Percentiles rank a stretch among this genome's conserved stretches.
Evolutionary conservation across 2,329 filamentous ascomycete species (phyloP).

Genomic region (Colletotrichum cuscutae): DNA sequence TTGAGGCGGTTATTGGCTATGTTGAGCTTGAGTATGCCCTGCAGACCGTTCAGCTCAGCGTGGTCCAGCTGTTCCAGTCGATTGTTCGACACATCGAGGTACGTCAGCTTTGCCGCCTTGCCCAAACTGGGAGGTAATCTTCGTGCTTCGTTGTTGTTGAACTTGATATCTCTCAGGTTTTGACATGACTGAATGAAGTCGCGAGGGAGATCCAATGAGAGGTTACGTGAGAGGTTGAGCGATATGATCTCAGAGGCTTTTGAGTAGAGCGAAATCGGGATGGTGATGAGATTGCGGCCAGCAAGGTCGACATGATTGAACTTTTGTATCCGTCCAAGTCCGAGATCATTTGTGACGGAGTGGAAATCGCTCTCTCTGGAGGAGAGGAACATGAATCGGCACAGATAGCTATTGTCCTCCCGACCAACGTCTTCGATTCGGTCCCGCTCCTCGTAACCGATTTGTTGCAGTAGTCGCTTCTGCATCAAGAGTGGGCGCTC

Average conservation of each 20-base stretch:
- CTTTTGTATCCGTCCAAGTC: slow-evolving; percentile 84
- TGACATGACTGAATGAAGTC: slow-evolving; percentile 96
- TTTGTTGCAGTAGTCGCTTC: slow-evolving; percentile 88
- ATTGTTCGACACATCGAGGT: slow-evolving; percentile 96
- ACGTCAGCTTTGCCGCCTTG: slow-evolving; percentile 83
- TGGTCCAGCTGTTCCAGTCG: slow-evolving; percentile 87
- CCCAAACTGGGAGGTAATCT: slow-evolving; percentile 86
- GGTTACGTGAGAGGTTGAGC: slow-evolving; percentile 90
- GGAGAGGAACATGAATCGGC: slow-evolving; percentile 94
- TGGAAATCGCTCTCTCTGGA: slow-evolving; percentile 86
- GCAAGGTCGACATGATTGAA: slow-evolving; percentile 94
- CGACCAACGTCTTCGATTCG: slow-evolving; percentile 92
- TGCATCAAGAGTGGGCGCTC: slow-evolving; percentile 93
- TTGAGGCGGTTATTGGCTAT: slow-evolving; percentile 92
- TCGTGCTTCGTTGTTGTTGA: slow-evolving; percentile 91
- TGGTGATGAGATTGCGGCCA: slow-evolving; percentile 90
- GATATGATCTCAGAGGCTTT: slow-evolving; percentile 94
- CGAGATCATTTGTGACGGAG: slow-evolving; percentile 74
- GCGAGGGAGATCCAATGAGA: slow-evolving; percentile 91
- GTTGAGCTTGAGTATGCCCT: slow-evolving; percentile 86
- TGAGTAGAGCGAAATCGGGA: slow-evolving; percentile 92
- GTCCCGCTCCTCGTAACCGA: slow-evolving; percentile 89
- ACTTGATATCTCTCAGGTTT: slow-evolving; percentile 94
- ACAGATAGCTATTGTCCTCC: slow-evolving; percentile 97
- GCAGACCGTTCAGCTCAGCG: slow-evolving; percentile 80